A percentile compares a stretch with the other conserved stretches of the same genome.
Conservation (phyloP, 768 basidiomycete genomes). For the Leccinum subgranulosum region DNA sequence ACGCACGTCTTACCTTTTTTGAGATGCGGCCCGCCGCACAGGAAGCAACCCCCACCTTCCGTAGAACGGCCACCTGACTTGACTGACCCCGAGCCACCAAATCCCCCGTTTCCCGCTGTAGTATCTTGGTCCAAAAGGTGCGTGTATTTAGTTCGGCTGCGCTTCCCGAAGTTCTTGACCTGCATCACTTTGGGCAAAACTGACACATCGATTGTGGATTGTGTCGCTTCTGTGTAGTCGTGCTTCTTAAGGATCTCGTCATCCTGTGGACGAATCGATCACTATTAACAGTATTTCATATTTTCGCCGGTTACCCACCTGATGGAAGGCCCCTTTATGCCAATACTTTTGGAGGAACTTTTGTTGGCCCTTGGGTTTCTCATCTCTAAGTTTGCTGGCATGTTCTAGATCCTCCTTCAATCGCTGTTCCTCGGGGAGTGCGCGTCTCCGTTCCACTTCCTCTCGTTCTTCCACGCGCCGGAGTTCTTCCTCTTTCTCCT, state of each 20-base stretch:
- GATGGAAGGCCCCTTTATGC: conserved; percentile 99
- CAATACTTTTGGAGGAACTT: conserved; percentile 98
- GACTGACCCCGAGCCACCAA: conserved; percentile 56
- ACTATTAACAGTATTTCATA: conserved; percentile 9
- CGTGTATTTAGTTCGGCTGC: conserved; percentile 92
- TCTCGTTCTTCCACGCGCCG: conserved; percentile 80
- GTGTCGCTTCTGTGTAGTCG: conserved; percentile 89
- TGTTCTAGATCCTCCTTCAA: conserved; percentile 88
- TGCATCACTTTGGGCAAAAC: conserved; percentile 95
- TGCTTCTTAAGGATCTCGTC: conserved; percentile 78
- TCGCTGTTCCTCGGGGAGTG: conserved; percentile 90
- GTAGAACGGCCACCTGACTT: conserved; percentile 54
- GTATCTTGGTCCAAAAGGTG: conserved; percentile 96
- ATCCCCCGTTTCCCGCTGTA: conserved; percentile 57
- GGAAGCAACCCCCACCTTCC: conserved; percentile 77
- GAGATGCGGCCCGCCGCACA: conserved; percentile 91
- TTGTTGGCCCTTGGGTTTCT: conserved; percentile 88
- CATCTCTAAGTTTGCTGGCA: conserved; percentile 77
- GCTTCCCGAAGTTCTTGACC: conserved; percentile 91
- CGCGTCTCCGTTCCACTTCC: conserved; percentile 88
- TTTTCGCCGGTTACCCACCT: conserved; percentile 47
- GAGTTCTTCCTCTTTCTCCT: conserved; percentile 87
- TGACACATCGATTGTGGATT: conserved; percentile 84
- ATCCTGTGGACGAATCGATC: conserved; percentile 52
- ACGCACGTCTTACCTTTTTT: conserved; percentile 64